Base-by-base conservation (phyloP, 2,329 filamentous ascomycete genomes). In the Ceratocystis albifundus region DNA sequence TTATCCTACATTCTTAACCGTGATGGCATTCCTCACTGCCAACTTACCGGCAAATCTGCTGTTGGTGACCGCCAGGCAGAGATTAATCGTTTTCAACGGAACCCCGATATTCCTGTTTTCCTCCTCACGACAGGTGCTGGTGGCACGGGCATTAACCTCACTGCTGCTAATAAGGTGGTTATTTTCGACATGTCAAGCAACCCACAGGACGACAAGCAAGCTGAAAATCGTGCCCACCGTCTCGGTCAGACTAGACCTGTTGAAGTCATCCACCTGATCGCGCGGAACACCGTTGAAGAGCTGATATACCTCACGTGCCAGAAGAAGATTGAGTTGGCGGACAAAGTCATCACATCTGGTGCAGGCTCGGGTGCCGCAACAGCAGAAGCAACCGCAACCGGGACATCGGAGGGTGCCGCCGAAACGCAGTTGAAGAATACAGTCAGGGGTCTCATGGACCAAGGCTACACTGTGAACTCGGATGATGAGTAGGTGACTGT, bases 181-280 rank as follows among this genome's bases (percentile, higher is more conserved):
- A 94, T 99, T 72, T 96, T 97, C 74, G 94, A 99, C 75, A 88
- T 89, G 69, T 90, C 87, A n/a, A 96, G 96, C 77, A 99, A 99
- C 71, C 94, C 94, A 0, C 94, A 99, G 74, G 93, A 97, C 71
- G 94, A 99, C 73, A 86, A 96, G n/a, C 94, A 99, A 75, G 94
- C 94, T 0, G 94, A 97, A 79, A 97, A 99, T 74, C 87, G 94
- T 20, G 94, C 94, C 0, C 94, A 99, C 76, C 88, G 94, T 15
- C 89, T 99, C 7, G 94, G 94, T 0, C 94, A 99, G 78, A 92
- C 84, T 36, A 81, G 89, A 17, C 88, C 93, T 45, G 94, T 99
- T 1, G 93, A 99, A 74, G 88, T 99, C 50, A 85, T 96, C 50
- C 82, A 91, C 36, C 81, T 99, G 0, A 88, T 99, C 65, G 89